phyloP scores from a whole-genome alignment of 2,329 filamentous ascomycete genomes.

The Fusarium temperatum region DNA sequence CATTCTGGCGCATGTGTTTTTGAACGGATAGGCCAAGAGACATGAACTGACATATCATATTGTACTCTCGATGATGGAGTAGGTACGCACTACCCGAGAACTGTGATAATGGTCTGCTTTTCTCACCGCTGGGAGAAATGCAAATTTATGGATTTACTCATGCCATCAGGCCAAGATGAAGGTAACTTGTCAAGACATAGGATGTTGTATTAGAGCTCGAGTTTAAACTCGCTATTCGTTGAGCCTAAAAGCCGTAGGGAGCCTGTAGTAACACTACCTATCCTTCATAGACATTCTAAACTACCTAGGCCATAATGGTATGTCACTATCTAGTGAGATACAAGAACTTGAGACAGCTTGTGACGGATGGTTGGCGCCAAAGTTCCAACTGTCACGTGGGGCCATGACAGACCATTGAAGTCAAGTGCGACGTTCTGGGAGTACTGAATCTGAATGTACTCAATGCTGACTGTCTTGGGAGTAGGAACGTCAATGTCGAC shows the following conservation, averaged over 20 bases:
- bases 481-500: conserved; percentile 7
- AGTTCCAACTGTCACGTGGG: conserved; percentile 31
- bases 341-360: not conserved
- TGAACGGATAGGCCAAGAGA: too few species aligned
- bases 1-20: not conserved
- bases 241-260: too few species aligned
- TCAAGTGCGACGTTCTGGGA: conserved; percentile 40
- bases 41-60: rapidly evolving
- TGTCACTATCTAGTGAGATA: not conserved
- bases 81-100: rapidly evolving
- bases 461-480: conserved; percentile 19
- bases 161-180: too few species aligned
- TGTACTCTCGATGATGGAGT: rapidly evolving
- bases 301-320: rapidly evolving
- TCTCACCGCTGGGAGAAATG: too few species aligned
- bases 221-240: not conserved
- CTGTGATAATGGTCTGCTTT: rapidly evolving
- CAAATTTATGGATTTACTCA: not conserved
- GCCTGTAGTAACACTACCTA: not conserved
- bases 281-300: too few species aligned
- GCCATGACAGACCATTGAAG: conserved; percentile 19
- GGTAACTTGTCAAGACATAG: not conserved
- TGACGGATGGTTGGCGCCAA: conserved; percentile 19
- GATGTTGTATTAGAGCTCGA: not conserved
- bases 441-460: conserved; percentile 48